Base-by-base conservation (phyloP, 208 protist species). In the Crithidia acanthocephali region DNA sequence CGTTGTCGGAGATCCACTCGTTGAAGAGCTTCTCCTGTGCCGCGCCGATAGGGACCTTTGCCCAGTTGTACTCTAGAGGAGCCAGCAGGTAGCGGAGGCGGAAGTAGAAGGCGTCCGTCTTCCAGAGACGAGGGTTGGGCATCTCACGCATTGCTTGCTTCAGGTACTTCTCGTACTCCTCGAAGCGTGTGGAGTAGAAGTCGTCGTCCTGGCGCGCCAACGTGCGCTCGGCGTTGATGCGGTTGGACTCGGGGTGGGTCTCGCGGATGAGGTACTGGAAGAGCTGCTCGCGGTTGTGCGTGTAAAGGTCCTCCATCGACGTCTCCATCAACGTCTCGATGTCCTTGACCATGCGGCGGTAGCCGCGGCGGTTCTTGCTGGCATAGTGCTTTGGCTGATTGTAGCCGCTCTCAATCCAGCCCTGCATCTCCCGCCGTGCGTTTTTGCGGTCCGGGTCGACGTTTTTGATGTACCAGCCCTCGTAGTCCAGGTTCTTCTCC, bases 401-500 rank as follows among this genome's bases (percentile, higher is more conserved):
- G 80, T 96, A 96, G 33, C 86, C 87, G 69, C 86, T 92, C 53
- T 96, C 91, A 25, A 94, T 69, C 88, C 86, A 92, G 2, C 87
- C 88, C 61, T 94, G 91, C 78, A 94, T 84, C 61, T 94, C 88
- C 6, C 82, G 78, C 16, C 88, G 85, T 7, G 91, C 88, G 48
- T 92, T 92, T 63, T 93, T 72, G 15, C 85, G 85, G 67, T 96
- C 91, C 22, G 91, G 91, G 74, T 96, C 89, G 9, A 96, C 91
- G 75, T 94, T 94, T 73, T 94, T 96, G 56, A 96, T 90, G 70
- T 94, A 96, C 91, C 91, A 96, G 27, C 91, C 91, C 48, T 96
- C 91, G 72, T 96, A 96, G 71, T 96, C 91, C 7, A 96, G 68
- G 69, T 96, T 96, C 81, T 96, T 96, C 75, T 96, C 88, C 88